phyloP scores from a whole-genome alignment of 306 rosid genomes.

The Castanea mollissima region DNA sequence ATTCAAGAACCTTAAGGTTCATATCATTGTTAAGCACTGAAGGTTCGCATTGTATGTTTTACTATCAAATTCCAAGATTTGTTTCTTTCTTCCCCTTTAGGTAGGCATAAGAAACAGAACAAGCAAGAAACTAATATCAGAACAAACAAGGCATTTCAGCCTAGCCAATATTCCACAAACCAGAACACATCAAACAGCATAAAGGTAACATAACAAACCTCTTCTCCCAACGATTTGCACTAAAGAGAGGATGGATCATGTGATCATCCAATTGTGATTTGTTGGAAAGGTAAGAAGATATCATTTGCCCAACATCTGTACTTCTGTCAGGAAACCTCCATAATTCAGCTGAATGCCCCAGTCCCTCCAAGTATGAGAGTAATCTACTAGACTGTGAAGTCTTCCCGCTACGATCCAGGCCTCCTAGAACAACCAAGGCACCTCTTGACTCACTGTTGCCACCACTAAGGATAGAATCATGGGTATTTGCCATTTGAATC shows the following conservation, averaged over 20 bases:
- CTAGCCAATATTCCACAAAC: no score
- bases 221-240: constrained; percentile 97
- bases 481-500: constrained; percentile 36
- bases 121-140: neutral
- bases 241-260: constrained; percentile 84
- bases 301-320: constrained; percentile 81
- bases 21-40: neutral
- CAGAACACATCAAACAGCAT: no score
- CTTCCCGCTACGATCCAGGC: constrained; percentile 89
- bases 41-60: neutral
- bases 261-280: constrained; percentile 83
- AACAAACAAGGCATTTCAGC: neutral
- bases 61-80: no score
- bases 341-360: constrained; percentile 63
- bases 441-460: constrained; percentile 39
- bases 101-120: no score
- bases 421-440: constrained; percentile 84
- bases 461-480: constrained; percentile 4
- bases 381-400: constrained; percentile 68
- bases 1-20: no score
- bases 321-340: constrained; percentile 95
- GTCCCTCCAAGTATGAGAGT: constrained; percentile 61
- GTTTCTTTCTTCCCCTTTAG: no score
- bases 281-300: constrained; percentile 81
- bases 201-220: constrained; percentile 45